phyloP scores from a whole-genome alignment of 352 stramenopile genomes.

The Globisporangium cylindrosporum region DNA sequence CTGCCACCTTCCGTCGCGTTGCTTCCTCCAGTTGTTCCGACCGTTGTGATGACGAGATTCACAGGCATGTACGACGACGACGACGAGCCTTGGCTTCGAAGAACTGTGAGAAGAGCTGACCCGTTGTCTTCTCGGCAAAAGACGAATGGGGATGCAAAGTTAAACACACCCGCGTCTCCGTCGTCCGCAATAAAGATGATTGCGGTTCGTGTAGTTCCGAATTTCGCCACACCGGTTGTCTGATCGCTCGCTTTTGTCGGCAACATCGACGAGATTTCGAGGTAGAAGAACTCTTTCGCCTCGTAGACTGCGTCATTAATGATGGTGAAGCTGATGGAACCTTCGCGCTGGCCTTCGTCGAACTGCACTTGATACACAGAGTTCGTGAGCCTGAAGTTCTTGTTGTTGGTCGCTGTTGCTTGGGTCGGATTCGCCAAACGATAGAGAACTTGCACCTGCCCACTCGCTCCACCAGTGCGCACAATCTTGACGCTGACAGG shows the following conservation, averaged over 20 bases:
- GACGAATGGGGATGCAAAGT: slow-evolving; percentile 47
- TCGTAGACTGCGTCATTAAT: slow-evolving; percentile 65
- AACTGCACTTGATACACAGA: slow-evolving; percentile 44
- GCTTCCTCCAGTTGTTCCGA: slow-evolving; percentile 31
- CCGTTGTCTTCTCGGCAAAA: slow-evolving; percentile 70
- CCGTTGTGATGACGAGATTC: slow-evolving; percentile 44
- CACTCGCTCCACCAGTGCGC: slow-evolving; percentile 38
- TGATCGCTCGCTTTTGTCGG: slow-evolving; percentile 33
- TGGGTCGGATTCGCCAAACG: slow-evolving; percentile 37
- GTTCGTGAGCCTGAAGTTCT: slow-evolving; percentile 53
- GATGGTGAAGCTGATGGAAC: slow-evolving; percentile 42
- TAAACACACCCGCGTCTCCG: slow-evolving; percentile 59
- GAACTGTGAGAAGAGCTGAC: slow-evolving; percentile 51
- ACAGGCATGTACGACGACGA: slow-evolving; percentile 63
- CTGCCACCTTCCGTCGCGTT: slow-evolving; percentile 66
- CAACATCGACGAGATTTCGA: slow-evolving; percentile 38
- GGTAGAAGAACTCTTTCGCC: slow-evolving; percentile 62
- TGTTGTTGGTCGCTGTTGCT: slow-evolving; percentile 56
- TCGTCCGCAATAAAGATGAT: slow-evolving; percentile 59
- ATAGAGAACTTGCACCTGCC: slow-evolving; percentile 41
- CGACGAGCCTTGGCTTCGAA: slow-evolving; percentile 45
- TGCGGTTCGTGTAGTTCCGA: slow-evolving; percentile 27
- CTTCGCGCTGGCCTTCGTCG: slow-evolving; percentile 41
- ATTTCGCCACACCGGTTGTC: slow-evolving; percentile 30
- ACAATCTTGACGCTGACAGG: slow-evolving; percentile 48